Conservation (phyloP, 2,329 filamentous ascomycete species). For the Arthrobotrys musiformis region DNA sequence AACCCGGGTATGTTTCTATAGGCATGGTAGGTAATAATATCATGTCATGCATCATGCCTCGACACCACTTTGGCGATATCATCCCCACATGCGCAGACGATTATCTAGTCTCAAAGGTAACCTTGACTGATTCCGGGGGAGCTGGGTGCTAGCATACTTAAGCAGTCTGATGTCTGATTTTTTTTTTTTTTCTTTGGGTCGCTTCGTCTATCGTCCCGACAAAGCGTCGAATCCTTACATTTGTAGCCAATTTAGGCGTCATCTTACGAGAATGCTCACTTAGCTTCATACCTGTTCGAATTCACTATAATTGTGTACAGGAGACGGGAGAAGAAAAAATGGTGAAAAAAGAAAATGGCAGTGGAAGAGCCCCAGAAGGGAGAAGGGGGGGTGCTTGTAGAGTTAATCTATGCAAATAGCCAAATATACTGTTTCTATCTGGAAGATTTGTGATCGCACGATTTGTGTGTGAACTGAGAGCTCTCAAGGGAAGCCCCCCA, state of each 20-base stretch:
- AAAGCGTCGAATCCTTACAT: conserved; percentile 26
- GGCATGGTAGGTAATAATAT: conserved; percentile 41
- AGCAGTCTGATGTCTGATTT: too few relatives aligned
- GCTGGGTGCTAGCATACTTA: background rate
- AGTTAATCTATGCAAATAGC: conserved; percentile 54
- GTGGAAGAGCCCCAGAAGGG: conserved; percentile 3
- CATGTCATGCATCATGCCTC: conserved; percentile 22
- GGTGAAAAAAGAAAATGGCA: conserved; percentile 7
- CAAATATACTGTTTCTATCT: conserved; percentile 49
- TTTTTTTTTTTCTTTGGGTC: conserved; percentile 2
- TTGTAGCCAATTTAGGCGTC: conserved; percentile 30
- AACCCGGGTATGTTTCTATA: conserved; percentile 51
- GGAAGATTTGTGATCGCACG: conserved; percentile 37
- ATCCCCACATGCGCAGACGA: conserved; percentile 33
- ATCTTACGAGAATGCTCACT: conserved; percentile 10
- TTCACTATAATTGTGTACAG: conserved; percentile 41
- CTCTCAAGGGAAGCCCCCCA: conserved; percentile 20
- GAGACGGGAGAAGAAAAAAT: background rate
- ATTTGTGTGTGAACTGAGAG: conserved; percentile 23
- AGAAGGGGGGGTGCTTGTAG: conserved; percentile 8
- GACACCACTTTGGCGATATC: conserved; percentile 30
- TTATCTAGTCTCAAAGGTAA: conserved; percentile 12
- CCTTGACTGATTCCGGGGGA: background rate
- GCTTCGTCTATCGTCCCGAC: conserved; percentile 18
- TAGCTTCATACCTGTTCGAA: conserved; percentile 18